These are phyloP conservation scores for Globisporangium mamillatum DNA, from an alignment of 352 stramenopile genomes.

Conservation along the genomic window DNA sequence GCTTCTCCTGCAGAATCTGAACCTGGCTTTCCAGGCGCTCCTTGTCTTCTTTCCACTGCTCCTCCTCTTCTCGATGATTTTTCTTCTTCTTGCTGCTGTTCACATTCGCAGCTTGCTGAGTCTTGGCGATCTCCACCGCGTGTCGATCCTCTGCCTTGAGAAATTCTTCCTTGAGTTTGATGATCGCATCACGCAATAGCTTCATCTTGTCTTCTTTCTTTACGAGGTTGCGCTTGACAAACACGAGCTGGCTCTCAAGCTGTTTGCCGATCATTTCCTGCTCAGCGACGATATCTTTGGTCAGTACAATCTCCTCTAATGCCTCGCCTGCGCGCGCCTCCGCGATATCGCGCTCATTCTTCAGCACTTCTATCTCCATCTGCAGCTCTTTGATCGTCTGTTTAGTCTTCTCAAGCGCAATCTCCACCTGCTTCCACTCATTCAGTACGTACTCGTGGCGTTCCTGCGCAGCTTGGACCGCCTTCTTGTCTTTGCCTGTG, in stretches of 20 bases:
- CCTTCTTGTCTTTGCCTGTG: conserved; percentile 52
- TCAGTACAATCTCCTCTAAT: conserved; percentile 76
- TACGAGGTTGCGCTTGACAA: conserved; percentile 36
- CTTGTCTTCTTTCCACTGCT: conserved; percentile 49
- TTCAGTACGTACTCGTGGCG: conserved; percentile 61
- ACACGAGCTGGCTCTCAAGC: conserved; percentile 44
- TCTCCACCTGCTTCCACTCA: conserved; percentile 73
- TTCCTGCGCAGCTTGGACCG: conserved; percentile 58
- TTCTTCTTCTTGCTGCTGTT: conserved; percentile 6
- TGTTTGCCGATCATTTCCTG: conserved; percentile 37
- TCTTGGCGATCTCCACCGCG: conserved; percentile 64
- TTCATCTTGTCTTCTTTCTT: conserved; percentile 68
- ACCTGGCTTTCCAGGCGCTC: conserved; percentile 50
- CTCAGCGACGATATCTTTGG: conserved; percentile 38
- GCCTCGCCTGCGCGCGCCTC: conserved; percentile 79
- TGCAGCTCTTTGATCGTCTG: conserved; percentile 63
- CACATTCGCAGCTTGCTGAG: conserved; percentile 39
- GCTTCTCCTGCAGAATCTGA: conserved; percentile 65
- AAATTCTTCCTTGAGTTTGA: conserved; percentile 89
- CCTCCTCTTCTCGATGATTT: conserved; percentile 29
- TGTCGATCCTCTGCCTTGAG: conserved; percentile 80
- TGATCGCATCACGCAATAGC: conserved; percentile 71
- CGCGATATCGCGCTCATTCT: conserved; percentile 63
- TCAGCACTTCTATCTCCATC: conserved; percentile 41
- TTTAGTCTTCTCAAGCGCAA: conserved; percentile 43